A percentile compares a stretch with the other conserved stretches of the same genome.
These are phyloP conservation scores for Tilletia walkeri DNA, from an alignment of 1,284 basidiomycete species.

Conservation along the genomic window DNA sequence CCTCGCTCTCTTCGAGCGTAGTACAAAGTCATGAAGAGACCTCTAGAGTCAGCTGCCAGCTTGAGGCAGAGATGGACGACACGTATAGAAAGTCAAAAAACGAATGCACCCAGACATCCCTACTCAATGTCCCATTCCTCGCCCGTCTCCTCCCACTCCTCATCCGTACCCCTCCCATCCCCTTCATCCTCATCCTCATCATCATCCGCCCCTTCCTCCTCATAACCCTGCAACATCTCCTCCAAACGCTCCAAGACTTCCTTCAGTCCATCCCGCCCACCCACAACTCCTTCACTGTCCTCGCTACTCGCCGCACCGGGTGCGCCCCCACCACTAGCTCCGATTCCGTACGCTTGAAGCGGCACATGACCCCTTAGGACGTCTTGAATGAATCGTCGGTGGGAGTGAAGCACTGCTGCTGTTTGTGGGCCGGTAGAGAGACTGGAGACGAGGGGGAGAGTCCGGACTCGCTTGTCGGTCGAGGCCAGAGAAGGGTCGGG, in stretches of 20 bases:
- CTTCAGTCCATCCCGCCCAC: slow-evolving; percentile 41
- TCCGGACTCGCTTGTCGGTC: slow-evolving; percentile 21
- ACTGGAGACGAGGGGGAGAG: slow-evolving; percentile 35
- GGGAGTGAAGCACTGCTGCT: slow-evolving; percentile 28
- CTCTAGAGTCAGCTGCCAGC: neutral
- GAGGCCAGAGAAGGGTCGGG: neutral
- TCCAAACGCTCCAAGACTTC: slow-evolving; percentile 48
- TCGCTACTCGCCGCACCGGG: slow-evolving; percentile 22
- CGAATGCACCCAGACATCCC: too few relatives aligned
- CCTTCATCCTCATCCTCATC: slow-evolving; percentile 31
- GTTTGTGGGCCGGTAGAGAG: slow-evolving; percentile 36
- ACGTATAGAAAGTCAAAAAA: too few relatives aligned
- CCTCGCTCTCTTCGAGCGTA: neutral
- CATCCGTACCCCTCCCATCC: slow-evolving; percentile 41
- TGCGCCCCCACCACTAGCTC: slow-evolving; percentile 10
- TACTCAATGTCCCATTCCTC: neutral
- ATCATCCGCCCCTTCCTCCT: slow-evolving; percentile 17
- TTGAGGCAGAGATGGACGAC: neutral
- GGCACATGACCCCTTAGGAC: slow-evolving; percentile 39
- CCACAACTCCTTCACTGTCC: slow-evolving; percentile 26
- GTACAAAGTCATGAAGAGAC: too few relatives aligned
- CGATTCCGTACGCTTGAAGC: slow-evolving; percentile 37
- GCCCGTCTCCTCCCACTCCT: slow-evolving; percentile 32
- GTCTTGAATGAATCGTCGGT: slow-evolving; percentile 30
- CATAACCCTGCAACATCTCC: slow-evolving; percentile 40